phyloP scores from a whole-genome alignment of 495 filamentous ascomycete genomes.

The Penicillium pancosmium region DNA sequence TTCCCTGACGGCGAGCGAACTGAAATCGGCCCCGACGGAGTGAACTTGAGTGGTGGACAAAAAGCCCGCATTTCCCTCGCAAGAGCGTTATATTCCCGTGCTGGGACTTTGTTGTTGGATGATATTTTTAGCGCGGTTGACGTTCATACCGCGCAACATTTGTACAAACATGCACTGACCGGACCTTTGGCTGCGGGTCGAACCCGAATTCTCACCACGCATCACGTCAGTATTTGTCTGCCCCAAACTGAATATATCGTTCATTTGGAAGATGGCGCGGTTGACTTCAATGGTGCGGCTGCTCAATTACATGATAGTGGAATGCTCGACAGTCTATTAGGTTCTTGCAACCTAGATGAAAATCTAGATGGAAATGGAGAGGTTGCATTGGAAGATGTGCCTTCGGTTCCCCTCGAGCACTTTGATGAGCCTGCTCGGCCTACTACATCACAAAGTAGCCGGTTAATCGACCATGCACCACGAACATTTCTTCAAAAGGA shows the following conservation, averaged over 20 bases:
- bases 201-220: slow-evolving; percentile 37
- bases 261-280: too few relatives aligned
- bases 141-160: slow-evolving; percentile 57
- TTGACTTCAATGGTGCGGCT: too few relatives aligned
- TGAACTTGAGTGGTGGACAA: slow-evolving; percentile 81
- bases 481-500: too few relatives aligned
- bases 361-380: too few relatives aligned
- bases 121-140: slow-evolving; percentile 56
- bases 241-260: slow-evolving; percentile 71
- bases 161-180: slow-evolving; percentile 56
- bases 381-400: too few relatives aligned
- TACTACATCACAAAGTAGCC: too few relatives aligned
- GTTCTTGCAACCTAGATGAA: too few relatives aligned
- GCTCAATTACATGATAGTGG: too few relatives aligned
- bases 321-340: too few relatives aligned
- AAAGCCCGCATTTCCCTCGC: slow-evolving; percentile 71
- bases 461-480: too few relatives aligned
- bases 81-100: slow-evolving; percentile 53
- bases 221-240: slow-evolving; percentile 79
- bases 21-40: slow-evolving; percentile 79
- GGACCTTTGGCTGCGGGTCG: slow-evolving; percentile 11
- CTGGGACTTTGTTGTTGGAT: slow-evolving; percentile 53
- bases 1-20: slow-evolving; percentile 74
- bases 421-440: too few relatives aligned
- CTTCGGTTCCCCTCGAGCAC: too few relatives aligned